Conservation (phyloP, 441 rosid genomes). For the Populus hybrid region DNA sequence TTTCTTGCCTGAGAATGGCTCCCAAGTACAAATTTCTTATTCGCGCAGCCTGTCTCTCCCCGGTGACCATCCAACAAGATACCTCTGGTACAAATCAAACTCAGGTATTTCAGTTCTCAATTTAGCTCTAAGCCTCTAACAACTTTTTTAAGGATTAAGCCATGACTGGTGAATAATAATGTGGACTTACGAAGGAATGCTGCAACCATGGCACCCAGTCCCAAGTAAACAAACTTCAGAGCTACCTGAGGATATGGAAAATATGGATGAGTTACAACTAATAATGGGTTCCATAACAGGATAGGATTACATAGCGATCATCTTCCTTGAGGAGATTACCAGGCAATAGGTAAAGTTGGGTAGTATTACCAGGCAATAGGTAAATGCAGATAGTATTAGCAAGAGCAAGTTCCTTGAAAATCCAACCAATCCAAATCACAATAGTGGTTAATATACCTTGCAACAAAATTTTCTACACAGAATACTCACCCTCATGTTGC, state of each 20-base stretch:
- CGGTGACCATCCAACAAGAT: constrained; percentile 70
- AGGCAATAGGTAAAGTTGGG: neutral
- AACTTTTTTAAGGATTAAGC: neutral
- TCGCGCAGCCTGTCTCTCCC: constrained; percentile 74
- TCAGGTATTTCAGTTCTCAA: neutral
- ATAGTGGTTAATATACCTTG: too few species aligned
- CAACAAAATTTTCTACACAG: neutral
- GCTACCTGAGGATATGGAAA: constrained; percentile 39
- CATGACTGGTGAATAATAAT: neutral
- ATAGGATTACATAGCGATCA: neutral
- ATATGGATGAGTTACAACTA: neutral
- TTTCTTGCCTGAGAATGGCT: constrained; percentile 74
- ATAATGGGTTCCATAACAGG: neutral
- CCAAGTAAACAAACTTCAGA: constrained; percentile 58
- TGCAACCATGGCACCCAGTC: constrained; percentile 47
- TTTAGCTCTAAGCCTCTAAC: neutral
- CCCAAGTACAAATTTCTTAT: constrained; percentile 61
- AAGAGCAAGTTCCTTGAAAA: neutral
- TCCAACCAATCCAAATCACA: neutral
- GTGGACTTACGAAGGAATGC: constrained; percentile 62
- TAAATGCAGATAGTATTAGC: neutral
- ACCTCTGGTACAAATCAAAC: constrained; percentile 46
- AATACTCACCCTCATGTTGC: neutral
- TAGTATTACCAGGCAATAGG: neutral
- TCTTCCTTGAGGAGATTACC: neutral